Conservation (phyloP, 2,329 filamentous ascomycete species). For the Tolypocladium ophioglossoides region DNA sequence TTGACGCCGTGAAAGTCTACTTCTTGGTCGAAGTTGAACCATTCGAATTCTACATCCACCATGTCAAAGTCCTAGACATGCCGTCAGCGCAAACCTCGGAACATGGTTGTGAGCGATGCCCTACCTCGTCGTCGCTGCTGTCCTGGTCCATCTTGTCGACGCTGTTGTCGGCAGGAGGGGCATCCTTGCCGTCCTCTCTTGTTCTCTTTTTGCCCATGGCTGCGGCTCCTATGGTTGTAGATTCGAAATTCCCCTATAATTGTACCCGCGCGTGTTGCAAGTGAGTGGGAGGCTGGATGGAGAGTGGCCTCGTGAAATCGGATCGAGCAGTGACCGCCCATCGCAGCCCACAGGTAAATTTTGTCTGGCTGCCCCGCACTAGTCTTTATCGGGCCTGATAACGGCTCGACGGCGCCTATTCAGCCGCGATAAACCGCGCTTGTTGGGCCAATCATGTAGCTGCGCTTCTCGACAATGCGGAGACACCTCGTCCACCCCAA, state of each 20-base stretch:
- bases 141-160: conserved; percentile 40
- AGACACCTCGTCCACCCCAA: not conserved
- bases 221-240: not conserved
- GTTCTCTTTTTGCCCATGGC: conserved; percentile 40
- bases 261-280: not conserved
- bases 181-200: conserved; percentile 35
- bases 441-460: conserved; percentile 5
- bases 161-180: conserved; percentile 27
- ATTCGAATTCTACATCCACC: conserved; percentile 95
- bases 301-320: not conserved
- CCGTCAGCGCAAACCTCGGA: conserved; percentile 5
- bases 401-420: conserved; percentile 4
- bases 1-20: conserved; percentile 95
- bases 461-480: not conserved
- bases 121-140: conserved; percentile 43
- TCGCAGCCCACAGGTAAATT: conserved; percentile 16
- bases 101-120: conserved; percentile 2
- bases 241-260: not conserved
- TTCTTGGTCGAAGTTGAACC: conserved; percentile 86
- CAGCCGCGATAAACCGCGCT: conserved; percentile 11
- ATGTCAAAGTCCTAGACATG: conserved; percentile 67
- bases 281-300: not conserved
- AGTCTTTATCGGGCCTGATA: conserved; percentile 19
- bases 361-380: conserved; percentile 30
- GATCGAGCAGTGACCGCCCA: not conserved